Base-by-base conservation (phyloP, 345 rosid genomes). In the Citrus inodora region DNA sequence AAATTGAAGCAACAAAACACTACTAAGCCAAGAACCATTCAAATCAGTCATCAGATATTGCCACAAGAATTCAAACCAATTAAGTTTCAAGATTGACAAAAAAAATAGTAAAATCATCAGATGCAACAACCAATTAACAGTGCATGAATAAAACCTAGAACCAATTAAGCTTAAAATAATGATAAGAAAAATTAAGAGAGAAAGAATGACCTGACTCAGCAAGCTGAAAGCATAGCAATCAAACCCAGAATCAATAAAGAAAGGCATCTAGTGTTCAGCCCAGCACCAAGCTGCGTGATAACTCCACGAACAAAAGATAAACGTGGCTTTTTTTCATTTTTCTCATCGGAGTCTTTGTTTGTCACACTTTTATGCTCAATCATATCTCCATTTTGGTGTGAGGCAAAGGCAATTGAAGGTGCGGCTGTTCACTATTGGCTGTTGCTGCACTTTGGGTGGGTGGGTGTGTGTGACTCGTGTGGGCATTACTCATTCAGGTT, bases 201-300 rank as follows among this genome's bases (percentile, higher is more conserved):
- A 37, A 48, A 71, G 63, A 33, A 25, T 74, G 59, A 93, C 97
- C 97, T 92, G 97, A 76, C 85, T 94, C 85, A 93, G 83, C 80
- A 93, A 86, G 85, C 98, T 93, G 70, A 92, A 28, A 75, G 94
- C 97, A 64, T 88, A 92, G 87, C 93, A 90, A 80, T 92, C 97
- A 82, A 85, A 95, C 28, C 97, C 97, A 73, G 70, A 85, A 79
- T 78, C 78, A 64, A 95, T 88, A 78, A 95, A 93, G 88, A 92
- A 92, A 59, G 94, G 92, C 76, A 95, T 76, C 98, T 97, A 95
- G 65, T 90, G 83, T 78, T 90, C 98, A 82, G 93, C 97, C 98
- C 98, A 93, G 82, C 92, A 93, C 98, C 98, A 90, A 85, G 98
- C 97, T 40, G 98, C 94, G 82, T 93, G 98, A 32, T 93, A 92